These are phyloP conservation scores for Raddia distichophylla DNA, from an alignment of 176 grass and related monocot species.

Conservation along the genomic window DNA sequence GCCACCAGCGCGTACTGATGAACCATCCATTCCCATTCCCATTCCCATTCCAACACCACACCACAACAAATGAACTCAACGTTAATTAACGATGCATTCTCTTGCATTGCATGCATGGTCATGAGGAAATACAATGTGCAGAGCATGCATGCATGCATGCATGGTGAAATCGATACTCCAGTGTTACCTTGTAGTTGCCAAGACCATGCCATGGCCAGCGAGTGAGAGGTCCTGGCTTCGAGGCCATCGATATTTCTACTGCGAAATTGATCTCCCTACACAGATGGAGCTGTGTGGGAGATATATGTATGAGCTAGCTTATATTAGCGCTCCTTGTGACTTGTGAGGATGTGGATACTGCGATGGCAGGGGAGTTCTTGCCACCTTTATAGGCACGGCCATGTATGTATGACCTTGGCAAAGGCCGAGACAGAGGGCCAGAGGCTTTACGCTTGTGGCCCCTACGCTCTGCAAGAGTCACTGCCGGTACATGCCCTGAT, in stretches of 20 bases:
- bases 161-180: too few relatives aligned
- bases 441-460: neutral
- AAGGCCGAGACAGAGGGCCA: neutral
- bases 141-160: neutral
- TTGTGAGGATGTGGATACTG: neutral
- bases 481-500: too few relatives aligned
- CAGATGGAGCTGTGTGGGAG: neutral
- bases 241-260: slow-evolving; percentile 38
- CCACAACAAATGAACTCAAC: neutral
- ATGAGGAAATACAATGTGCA: neutral
- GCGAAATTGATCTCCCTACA: neutral
- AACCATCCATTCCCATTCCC: neutral
- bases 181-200: slow-evolving; percentile 63
- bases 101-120: neutral
- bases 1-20: slow-evolving; percentile 56
- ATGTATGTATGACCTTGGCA: too few relatives aligned
- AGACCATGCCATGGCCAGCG: slow-evolving; percentile 72
- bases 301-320: neutral
- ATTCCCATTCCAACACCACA: too few relatives aligned
- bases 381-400: slow-evolving; percentile 3
- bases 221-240: slow-evolving; percentile 55
- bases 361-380: neutral
- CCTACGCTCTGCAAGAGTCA: neutral
- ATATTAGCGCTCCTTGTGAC: too few relatives aligned
- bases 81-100: too few relatives aligned